Base-by-base conservation (phyloP, 805 yeast genomes). In the Candida hungchunana region DNA sequence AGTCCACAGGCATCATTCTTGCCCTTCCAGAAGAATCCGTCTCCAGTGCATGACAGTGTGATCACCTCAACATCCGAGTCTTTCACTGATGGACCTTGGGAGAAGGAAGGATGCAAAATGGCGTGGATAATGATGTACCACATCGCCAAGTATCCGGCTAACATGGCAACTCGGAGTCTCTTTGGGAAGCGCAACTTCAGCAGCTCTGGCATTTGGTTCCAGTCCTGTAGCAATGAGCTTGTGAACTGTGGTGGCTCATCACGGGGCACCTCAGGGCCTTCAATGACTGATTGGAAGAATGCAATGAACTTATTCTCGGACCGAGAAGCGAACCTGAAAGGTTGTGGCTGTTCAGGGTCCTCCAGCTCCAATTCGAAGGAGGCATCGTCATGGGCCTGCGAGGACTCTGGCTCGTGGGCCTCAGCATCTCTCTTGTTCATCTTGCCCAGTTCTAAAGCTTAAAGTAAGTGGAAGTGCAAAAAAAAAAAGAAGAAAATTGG, bases 1-100 rank as follows among this genome's bases (percentile, higher is more conserved):
- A 80, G 46, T 0, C 96, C 96, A 66, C 96, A 89, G 1, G 65
- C 69, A 8, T 73, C 76, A 50, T 82, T 83, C 37, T 78, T 81
- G 0, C 95, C 95, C 32, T 55, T 62, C 96, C 96, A 87, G 40
- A 81, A 64, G 25, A 59, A 56, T 15, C 55, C 46, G 26, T 66
- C 69, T 12, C 56, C 62, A 4, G 66, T 57, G 47, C 86, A 79
- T 0, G 79, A 64, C 17, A 80, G 48, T 5, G 77, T 36, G 6
- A 48, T 17, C 7, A 51, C 45, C n/a, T 45, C 45, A 5, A 32
- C 12, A 4, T 37, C 40, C 4, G 26, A 21, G 12, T 30, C 44
- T n/a, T 38, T 18, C 7, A 26, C 33, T 12, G n/a, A 18, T 5
- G 46, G 43, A 2, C 43, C 46, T 14, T 26, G 29, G 5, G 35